These are phyloP conservation scores for Paecilomyces variotii DNA, from an alignment of 2,329 filamentous ascomycete species.

Conservation along the genomic window DNA sequence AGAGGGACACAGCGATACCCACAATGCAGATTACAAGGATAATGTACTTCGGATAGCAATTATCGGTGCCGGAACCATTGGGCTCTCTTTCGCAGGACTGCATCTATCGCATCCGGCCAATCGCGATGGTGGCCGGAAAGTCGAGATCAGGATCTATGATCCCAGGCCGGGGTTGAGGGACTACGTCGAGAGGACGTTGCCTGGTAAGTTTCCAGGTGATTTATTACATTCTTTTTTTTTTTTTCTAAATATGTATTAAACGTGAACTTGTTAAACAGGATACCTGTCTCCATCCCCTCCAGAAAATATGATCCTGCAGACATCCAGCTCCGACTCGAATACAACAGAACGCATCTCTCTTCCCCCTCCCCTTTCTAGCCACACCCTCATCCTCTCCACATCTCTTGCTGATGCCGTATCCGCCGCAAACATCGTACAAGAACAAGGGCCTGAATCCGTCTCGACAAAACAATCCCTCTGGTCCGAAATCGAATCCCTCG, in stretches of 20 bases:
- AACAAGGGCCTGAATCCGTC: constrained; percentile 50
- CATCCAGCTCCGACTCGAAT: background rate
- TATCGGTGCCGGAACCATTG: constrained; percentile 42
- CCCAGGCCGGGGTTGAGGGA: constrained; percentile 40
- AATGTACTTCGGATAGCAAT: constrained; percentile 22
- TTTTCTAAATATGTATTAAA: too few relatives aligned
- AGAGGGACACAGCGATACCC: too few relatives aligned
- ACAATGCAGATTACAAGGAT: background rate
- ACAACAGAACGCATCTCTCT: background rate
- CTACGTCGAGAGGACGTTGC: constrained; percentile 38
- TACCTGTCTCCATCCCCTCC: background rate
- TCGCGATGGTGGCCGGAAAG: constrained; percentile 25
- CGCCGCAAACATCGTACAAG: constrained; percentile 47
- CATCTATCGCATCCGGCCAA: constrained; percentile 13
- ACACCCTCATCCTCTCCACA: constrained; percentile 27
- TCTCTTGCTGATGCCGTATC: constrained; percentile 35
- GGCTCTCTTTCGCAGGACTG: constrained; percentile 47
- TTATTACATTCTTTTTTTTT: background rate
- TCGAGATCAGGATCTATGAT: constrained; percentile 37
- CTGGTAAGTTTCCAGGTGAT: constrained; percentile 9
- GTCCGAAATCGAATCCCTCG: constrained; percentile 42
- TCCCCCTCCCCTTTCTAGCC: constrained; percentile 8
- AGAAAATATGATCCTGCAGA: background rate
- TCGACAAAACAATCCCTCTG: constrained; percentile 46
- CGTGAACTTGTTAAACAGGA: background rate